Conservation (phyloP, 106 monocot genomes). For the Narthecium ossifragum region DNA sequence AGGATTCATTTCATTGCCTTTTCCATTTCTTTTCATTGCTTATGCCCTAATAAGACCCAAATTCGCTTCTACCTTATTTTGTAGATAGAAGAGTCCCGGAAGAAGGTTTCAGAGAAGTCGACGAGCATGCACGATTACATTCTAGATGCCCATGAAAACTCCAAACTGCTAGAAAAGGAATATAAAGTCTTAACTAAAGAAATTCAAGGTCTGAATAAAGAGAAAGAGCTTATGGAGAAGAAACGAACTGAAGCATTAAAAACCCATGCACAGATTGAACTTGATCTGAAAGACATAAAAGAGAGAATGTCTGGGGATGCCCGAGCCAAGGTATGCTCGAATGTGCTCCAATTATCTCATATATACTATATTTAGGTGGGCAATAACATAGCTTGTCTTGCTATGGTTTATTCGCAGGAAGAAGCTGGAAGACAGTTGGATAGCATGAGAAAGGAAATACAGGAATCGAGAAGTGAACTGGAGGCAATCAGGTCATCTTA, state of each 20-base stretch:
- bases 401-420: constrained; percentile 47
- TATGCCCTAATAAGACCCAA: too few species aligned
- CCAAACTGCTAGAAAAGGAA: constrained; percentile 68
- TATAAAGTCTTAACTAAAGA: constrained; percentile 62
- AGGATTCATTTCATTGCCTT: too few species aligned
- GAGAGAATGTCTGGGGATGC: constrained; percentile 54
- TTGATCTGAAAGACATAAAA: constrained; percentile 91
- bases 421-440: constrained; percentile 73
- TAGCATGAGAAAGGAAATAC: constrained; percentile 73
- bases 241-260: constrained; percentile 64
- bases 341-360: too few species aligned
- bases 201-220: constrained; percentile 66
- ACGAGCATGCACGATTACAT: constrained; percentile 59
- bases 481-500: constrained; percentile 55
- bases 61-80: too few species aligned
- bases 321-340: constrained; percentile 72
- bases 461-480: constrained; percentile 82
- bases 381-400: too few species aligned
- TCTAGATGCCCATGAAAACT: constrained; percentile 53
- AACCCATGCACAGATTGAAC: constrained; percentile 66
- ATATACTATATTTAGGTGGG: too few species aligned
- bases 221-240: constrained; percentile 60
- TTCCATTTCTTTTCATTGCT: too few species aligned
- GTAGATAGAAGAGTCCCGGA: constrained; percentile 76
- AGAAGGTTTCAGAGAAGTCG: constrained; percentile 67